phyloP scores from a whole-genome alignment of 2,329 filamentous ascomycete species.

The Arthrinium phaeospermum region DNA sequence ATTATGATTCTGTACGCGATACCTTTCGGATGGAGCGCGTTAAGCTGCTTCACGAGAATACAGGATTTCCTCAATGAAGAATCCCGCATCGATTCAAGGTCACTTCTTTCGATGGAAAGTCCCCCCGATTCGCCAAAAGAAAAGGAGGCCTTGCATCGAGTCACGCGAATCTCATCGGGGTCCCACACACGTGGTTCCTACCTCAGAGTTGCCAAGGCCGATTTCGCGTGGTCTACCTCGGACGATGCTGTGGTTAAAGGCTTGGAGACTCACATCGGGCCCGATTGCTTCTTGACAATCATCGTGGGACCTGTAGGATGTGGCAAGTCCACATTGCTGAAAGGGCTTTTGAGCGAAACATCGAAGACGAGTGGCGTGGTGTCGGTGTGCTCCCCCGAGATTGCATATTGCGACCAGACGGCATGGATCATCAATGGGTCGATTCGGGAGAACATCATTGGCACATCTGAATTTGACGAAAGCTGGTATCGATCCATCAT shows the following conservation, averaged over 20 bases:
- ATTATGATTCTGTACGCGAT: constrained; percentile 31
- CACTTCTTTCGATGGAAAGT: neutral
- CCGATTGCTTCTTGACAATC: constrained; percentile 19
- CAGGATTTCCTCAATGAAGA: constrained; percentile 27
- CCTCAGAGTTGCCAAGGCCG: constrained; percentile 9
- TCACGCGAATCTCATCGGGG: neutral
- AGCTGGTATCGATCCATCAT: constrained; percentile 26
- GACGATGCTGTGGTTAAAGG: constrained; percentile 7
- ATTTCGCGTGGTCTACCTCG: constrained; percentile 18
- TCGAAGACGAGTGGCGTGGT: constrained; percentile 16
- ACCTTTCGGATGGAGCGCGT: constrained; percentile 31
- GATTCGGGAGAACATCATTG: constrained; percentile 30
- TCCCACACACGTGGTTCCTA: neutral
- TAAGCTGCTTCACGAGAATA: constrained; percentile 37
- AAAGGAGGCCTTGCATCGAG: neutral
- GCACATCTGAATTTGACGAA: constrained; percentile 24
- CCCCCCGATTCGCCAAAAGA: neutral
- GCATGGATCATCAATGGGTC: constrained; percentile 29
- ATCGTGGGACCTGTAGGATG: constrained; percentile 24
- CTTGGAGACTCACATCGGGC: constrained; percentile 19
- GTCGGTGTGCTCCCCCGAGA: constrained; percentile 11
- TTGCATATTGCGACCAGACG: constrained; percentile 30
- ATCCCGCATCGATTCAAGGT: constrained; percentile 15
- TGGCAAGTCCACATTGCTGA: constrained; percentile 25
- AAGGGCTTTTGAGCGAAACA: constrained; percentile 23